Base-by-base conservation (phyloP, 305 asterid species). In the Solanum hybrid region DNA sequence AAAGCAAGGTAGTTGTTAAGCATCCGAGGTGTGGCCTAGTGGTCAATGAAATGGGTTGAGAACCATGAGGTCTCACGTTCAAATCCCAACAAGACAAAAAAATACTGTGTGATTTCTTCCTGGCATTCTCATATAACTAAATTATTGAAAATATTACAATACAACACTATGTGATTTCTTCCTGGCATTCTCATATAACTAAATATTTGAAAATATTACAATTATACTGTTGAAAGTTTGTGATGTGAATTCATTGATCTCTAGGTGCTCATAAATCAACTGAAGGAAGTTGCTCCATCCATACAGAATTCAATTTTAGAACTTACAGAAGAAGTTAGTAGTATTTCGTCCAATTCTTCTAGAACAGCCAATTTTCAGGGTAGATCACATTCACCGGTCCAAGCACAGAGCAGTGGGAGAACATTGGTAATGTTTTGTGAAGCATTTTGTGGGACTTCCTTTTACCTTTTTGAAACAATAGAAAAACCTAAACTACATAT, bases 181-280 rank as follows among this genome's bases (percentile, higher is more conserved):
- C 69, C 26, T 20, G 69, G 69, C 69, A 56, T 56, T 20, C 69
- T 56, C 69, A 56, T 60, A 60, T 60, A 60, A 60, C 71, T 60
- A 60, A 60, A 60, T 60, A 20, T 7, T 3, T 60, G 71, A 60
- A 60, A 60, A 60, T 60, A 56, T 10, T 85, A 31, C 7, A 32
- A 27, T 36, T 76, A 42, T 77, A 46, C 77, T 75, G 76, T n/a
- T 88, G 36, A 46, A 88, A 75, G 36, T 76, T 42, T 42, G 6
- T 42, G 60, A 88, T 78, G 37, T 46, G 64, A 46, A 34, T 76
- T 42, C 26, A 22, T 60, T 86, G 60, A 87, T 89, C 77, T 94
- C 90, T 94, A 97, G 99, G 99, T 96, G 86, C 99, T 97, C 87
- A 96, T 97, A 73, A 94, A 96, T 94, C 99, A 97, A 90, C 94